phyloP scores from a whole-genome alignment of 352 stramenopile species.

The Phytophthora uliginosa region DNA sequence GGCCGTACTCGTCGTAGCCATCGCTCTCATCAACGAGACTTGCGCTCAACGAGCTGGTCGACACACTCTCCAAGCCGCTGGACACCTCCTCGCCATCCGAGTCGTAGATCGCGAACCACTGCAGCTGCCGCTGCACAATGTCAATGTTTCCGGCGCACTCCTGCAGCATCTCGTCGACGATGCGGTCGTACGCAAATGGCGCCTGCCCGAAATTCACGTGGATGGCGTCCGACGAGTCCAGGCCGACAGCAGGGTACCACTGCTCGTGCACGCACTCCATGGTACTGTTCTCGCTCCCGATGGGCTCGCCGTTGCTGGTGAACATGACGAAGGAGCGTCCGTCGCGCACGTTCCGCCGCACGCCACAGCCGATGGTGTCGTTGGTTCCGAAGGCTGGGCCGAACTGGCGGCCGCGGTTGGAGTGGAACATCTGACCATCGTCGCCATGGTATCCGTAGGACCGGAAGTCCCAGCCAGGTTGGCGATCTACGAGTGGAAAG shows the following conservation, averaged over 20 bases:
- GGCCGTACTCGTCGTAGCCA: constrained; percentile 46
- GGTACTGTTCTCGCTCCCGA: constrained; percentile 17
- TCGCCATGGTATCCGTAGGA: constrained; percentile 87
- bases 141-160: constrained; percentile 34
- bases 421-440: constrained; percentile 75
- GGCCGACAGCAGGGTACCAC: constrained; percentile 41
- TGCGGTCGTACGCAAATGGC: constrained; percentile 40
- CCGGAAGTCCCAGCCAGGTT: constrained; percentile 72
- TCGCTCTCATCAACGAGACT: constrained; percentile 38
- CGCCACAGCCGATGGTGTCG: constrained; percentile 43
- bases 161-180: constrained; percentile 41
- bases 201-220: constrained; percentile 50
- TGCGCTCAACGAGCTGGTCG: not conserved
- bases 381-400: constrained; percentile 37
- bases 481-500: constrained; percentile 69
- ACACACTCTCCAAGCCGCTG: constrained; percentile 17
- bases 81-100: constrained; percentile 39
- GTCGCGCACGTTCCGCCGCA: constrained; percentile 32
- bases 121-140: constrained; percentile 35
- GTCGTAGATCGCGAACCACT: constrained; percentile 44
- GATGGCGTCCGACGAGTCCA: constrained; percentile 42
- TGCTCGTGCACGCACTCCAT: constrained; percentile 44
- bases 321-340: constrained; percentile 45
- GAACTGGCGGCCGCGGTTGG: constrained; percentile 41
- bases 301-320: constrained; percentile 39